Evolutionary conservation across 2,329 filamentous ascomycete species (phyloP), one percentile per base, ranked within the genome.

Genomic region (Taxawa tesnikishii): DNA sequence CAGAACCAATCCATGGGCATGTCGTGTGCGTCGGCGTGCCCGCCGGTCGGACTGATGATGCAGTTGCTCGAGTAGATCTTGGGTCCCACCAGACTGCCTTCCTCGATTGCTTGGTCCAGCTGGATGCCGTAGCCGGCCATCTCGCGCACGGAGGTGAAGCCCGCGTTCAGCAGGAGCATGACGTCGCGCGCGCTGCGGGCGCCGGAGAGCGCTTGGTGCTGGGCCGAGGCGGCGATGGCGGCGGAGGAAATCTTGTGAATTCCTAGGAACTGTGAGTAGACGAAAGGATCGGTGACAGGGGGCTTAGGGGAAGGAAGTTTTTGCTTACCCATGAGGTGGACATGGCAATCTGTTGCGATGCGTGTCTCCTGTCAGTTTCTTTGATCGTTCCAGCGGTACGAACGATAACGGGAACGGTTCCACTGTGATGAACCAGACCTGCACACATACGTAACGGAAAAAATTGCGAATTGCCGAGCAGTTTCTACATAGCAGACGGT

Each of bases 131-230:
- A 66, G 0, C 65, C 66, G 2, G 53, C 63, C 8, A 68, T 46
- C 39, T 70, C 67, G 12, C 66, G 53, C 3, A 70, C 53, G 8
- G 60, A 65, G 0, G 67, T 70, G 49, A 67, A 68, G 5, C 67
- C 67, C 4, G 58, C 56, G 40, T 63, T 52, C 5, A 68, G 50
- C 2, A 61, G 60, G 5, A 50, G 50, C 26, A 54, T 47, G 4
- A 62, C 50, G 42, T 63, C 60, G 4, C 52, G 48, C 3, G 58
- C 57, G 7, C 49, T 55, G 15, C 62, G 48, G 5, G 61, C 61
- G 4, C 62, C 63, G 9, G 56, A 49, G 10, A 62, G 45, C 4
- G 51, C 49, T 5, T 18, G 47, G 34, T 13, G 43, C 31, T 31
- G 44, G 37, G 15, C 45, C 40, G 16, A 49, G 39, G 26, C 46